A percentile compares a stretch with the other conserved stretches of the same genome.
phyloP scores from a whole-genome alignment of 371 early-diverging fungal species.

The Saksenaea oblongispora region DNA sequence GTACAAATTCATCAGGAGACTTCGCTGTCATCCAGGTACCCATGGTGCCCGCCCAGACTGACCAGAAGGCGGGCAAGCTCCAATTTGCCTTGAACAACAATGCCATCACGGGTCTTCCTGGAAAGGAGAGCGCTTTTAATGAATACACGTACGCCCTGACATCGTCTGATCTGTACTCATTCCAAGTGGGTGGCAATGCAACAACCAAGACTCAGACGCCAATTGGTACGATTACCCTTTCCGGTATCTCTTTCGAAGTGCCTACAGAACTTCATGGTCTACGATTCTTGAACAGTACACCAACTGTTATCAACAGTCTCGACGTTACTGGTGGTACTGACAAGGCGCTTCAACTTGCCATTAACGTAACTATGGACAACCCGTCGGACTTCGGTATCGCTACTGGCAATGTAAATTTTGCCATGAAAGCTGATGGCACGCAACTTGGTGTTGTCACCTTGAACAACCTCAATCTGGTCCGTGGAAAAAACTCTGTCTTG shows the following conservation, averaged over 20 bases:
- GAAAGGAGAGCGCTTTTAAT: constrained; percentile 43
- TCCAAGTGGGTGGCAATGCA: constrained; percentile 50
- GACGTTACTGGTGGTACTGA: constrained; percentile 59
- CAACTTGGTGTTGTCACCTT: constrained; percentile 51
- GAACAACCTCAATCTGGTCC: constrained; percentile 41
- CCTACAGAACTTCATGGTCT: constrained; percentile 55
- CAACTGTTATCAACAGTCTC: constrained; percentile 51
- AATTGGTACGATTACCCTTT: constrained; percentile 53
- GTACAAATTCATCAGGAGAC: constrained; percentile 35
- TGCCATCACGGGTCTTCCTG: constrained; percentile 36
- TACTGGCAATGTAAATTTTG: constrained; percentile 50
- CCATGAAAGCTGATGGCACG: constrained; percentile 36
- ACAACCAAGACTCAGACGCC: constrained; percentile 54
- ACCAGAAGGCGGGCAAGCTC: constrained; percentile 49
- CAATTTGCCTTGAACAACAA: constrained; percentile 49
- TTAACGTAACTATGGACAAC: constrained; percentile 56
- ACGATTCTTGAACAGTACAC: constrained; percentile 56
- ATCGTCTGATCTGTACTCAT: constrained; percentile 36
- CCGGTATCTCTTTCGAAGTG: constrained; percentile 57
- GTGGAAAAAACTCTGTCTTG: constrained; percentile 43
- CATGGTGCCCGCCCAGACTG: constrained; percentile 42
- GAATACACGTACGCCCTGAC: constrained; percentile 52
- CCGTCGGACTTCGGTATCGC: constrained; percentile 57
- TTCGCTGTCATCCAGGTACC: constrained; percentile 52
- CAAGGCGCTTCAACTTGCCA: constrained; percentile 45